Conservation (phyloP, 352 stramenopile genomes). For the Phytophthora colocasiae region DNA sequence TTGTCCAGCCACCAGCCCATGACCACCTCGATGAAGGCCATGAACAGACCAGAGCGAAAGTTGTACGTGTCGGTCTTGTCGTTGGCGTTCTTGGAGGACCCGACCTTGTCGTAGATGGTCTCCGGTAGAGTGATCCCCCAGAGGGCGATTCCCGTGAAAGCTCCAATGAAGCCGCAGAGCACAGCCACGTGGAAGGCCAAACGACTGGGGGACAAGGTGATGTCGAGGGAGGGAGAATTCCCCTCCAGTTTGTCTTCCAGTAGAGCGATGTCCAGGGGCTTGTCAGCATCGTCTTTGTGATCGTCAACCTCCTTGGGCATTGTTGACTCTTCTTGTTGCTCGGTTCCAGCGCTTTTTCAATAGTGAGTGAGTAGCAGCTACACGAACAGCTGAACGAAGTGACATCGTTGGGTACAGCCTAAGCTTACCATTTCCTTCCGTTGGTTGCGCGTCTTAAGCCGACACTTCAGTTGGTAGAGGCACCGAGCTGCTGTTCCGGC, state of each 20-base stretch:
- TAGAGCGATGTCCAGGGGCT: constrained; percentile 22
- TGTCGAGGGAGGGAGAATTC: constrained; percentile 26
- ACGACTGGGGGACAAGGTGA: constrained; percentile 28
- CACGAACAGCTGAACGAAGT: not conserved
- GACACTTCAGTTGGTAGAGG: too few species aligned
- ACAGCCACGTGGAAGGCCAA: constrained; percentile 39
- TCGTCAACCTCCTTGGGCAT: constrained; percentile 12
- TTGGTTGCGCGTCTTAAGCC: too few species aligned
- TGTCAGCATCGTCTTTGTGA: constrained; percentile 2
- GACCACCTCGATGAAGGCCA: constrained; percentile 54
- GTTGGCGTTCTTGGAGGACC: constrained; percentile 40
- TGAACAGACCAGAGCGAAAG: constrained; percentile 49
- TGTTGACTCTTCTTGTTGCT: not conserved
- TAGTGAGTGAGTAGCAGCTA: constrained; percentile 5
- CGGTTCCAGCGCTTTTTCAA: constrained; percentile 9
- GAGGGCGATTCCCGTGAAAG: constrained; percentile 44
- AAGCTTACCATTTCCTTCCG: too few species aligned
- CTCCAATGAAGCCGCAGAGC: constrained; percentile 34
- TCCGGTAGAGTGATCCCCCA: constrained; percentile 37
- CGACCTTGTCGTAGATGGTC: constrained; percentile 48
- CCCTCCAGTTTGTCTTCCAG: constrained; percentile 24
- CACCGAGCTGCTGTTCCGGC: too few species aligned
- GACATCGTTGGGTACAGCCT: constrained; percentile 2
- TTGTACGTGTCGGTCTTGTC: constrained; percentile 51
- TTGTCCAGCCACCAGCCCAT: constrained; percentile 43